phyloP scores from a whole-genome alignment of 768 basidiomycete species.

The Lanmaoa pseudosensibilis region DNA sequence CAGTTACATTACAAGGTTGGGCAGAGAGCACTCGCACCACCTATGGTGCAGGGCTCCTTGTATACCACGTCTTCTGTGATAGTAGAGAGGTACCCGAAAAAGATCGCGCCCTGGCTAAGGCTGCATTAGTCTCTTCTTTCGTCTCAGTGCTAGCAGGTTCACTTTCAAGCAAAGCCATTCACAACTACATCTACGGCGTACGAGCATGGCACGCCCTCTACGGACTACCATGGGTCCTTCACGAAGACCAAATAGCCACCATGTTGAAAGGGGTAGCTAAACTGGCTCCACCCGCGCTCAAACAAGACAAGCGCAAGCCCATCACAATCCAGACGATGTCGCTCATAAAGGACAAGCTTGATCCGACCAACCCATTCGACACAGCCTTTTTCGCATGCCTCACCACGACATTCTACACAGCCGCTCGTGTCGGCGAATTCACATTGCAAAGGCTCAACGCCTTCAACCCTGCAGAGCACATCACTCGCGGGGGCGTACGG shows the following conservation, averaged over 20 bases:
- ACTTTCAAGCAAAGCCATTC: neutral
- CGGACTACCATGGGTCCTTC: neutral
- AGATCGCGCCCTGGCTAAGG: neutral
- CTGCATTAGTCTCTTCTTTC: neutral
- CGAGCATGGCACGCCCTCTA: neutral
- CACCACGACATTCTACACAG: neutral
- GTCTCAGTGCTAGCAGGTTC: neutral
- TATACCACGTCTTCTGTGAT: neutral
- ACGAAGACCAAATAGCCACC: neutral
- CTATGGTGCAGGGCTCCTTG: neutral
- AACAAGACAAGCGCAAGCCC: neutral
- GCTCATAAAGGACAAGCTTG: neutral
- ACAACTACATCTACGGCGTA: neutral
- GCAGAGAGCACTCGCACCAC: neutral
- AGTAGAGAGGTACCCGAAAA: neutral
- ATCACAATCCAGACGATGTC: neutral
- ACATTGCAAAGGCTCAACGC: neutral
- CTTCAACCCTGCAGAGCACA: neutral
- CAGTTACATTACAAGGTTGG: neutral
- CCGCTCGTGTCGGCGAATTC: neutral
- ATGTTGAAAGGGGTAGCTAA: neutral
- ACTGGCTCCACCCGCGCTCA: neutral
- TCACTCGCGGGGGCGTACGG: neutral
- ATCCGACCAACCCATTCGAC: neutral
- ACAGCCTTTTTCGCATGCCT: neutral